phyloP scores from a whole-genome alignment of 306 rosid species.

The Pyrus communis region DNA sequence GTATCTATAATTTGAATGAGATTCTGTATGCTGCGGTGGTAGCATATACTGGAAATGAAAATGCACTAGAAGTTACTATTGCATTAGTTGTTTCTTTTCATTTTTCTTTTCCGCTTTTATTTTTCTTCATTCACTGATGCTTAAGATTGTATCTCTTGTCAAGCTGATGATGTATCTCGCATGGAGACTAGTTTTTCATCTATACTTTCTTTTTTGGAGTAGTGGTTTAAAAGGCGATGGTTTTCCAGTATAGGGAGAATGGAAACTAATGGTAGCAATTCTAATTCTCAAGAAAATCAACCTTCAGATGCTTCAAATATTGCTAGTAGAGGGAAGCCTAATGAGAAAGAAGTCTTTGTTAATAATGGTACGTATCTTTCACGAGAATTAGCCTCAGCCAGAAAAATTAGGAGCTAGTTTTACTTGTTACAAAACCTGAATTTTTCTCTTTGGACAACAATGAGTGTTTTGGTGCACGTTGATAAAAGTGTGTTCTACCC shows the following conservation, averaged over 20 bases:
- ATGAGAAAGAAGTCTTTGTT: slow-evolving; percentile 34
- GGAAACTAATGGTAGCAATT: slow-evolving; percentile 38
- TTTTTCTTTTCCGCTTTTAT: neutral
- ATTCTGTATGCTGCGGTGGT: neutral
- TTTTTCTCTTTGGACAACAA: neutral
- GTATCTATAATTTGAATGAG: neutral
- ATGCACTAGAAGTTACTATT: neutral
- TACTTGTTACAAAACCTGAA: neutral
- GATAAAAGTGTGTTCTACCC: neutral
- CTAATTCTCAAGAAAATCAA: slow-evolving; percentile 28
- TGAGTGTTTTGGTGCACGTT: neutral
- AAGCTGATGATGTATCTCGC: neutral
- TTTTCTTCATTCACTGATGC: neutral
- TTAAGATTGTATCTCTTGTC: neutral
- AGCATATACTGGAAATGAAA: neutral
- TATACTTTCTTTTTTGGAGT: slow-evolving; percentile 15
- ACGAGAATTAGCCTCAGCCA: neutral
- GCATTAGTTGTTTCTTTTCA: neutral
- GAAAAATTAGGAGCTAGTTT: neutral
- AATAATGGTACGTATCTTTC: slow-evolving; percentile 36
- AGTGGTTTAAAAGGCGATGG: slow-evolving; percentile 37
- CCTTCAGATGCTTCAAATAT: slow-evolving; percentile 21
- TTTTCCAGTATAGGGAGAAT: slow-evolving; percentile 25
- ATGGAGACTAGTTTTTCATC: neutral
- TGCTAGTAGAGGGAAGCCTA: slow-evolving; percentile 22